Conservation (phyloP, 257 asterid genomes). For the Henckelia pumila region DNA sequence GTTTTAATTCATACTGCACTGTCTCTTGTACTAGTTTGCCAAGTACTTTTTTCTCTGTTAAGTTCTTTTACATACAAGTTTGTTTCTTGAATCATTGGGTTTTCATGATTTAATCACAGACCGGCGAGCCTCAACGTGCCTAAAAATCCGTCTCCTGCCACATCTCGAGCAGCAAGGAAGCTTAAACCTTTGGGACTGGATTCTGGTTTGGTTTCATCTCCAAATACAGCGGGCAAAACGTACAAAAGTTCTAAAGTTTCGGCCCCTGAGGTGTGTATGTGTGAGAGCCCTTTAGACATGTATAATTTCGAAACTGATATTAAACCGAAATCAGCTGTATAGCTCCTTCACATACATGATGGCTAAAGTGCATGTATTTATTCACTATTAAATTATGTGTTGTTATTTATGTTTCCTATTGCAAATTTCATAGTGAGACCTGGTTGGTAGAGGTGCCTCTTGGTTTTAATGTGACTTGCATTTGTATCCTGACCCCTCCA, state of each 20-base stretch:
- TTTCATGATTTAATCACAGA: constrained; percentile 33
- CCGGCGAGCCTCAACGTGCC: constrained; percentile 58
- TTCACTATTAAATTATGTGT: no score
- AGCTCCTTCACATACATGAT: not conserved
- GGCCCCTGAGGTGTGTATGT: constrained; percentile 51
- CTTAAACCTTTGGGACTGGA: constrained; percentile 42
- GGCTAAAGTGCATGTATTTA: not conserved
- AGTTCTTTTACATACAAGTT: not conserved
- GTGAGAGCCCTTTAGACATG: not conserved
- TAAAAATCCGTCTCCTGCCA: constrained; percentile 45
- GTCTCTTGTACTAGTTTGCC: not conserved
- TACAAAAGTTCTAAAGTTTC: constrained; percentile 70
- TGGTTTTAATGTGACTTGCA: not conserved
- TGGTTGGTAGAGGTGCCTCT: not conserved
- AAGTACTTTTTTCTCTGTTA: not conserved
- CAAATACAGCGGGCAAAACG: constrained; percentile 47
- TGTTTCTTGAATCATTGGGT: not conserved
- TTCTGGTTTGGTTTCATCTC: constrained; percentile 49
- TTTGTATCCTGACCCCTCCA: not conserved
- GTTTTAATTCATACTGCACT: constrained; percentile 6
- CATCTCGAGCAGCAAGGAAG: constrained; percentile 51
- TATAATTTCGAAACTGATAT: not conserved
- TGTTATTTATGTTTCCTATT: not conserved
- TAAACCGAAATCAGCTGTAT: not conserved
- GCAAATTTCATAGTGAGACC: not conserved